Evolutionary conservation across 228 moss, liverwort and hornwort species (phyloP), one percentile per base, ranked within the genome.

Genomic region (Sphagnum fallax): DNA sequence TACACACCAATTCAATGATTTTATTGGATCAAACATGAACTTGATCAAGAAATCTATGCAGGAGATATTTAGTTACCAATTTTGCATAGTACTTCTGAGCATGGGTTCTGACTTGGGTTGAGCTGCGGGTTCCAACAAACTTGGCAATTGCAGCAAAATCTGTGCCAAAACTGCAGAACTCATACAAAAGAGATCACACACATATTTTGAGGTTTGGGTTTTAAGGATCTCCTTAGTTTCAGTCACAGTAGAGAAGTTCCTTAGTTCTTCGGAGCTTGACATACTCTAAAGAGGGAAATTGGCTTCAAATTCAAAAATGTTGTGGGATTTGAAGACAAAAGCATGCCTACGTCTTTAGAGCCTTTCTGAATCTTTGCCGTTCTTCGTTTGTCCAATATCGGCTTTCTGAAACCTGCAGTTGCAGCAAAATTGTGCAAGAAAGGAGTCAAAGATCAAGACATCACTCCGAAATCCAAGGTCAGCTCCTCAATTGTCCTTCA

Each of bases 371-470:
- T 74, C 96, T 82, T 80, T 96, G 96, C 4, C 96, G 88, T 66
- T 96, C 96, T 71, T 96, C 96, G 73, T 96, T 96, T 70, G 96
- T 96, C 96, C 96, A 96, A 51, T 96, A 96, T 80, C 96, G 84
- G n/a, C 96, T 96, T 73, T 96, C 96, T 11, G 96, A 96, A n/a
- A 89, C 89, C 92, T 96, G 79, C 47, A 71, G 5, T 13, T 0
- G 52, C 13, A 12, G 9, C 5, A 6, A 67, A n/a, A 32, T 32
- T 32, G 2, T 32, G 32, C 32, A 32, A 32, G 32, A 32, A 32
- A 32, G 32, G 32, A 32, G 32, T 32, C 32, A 32, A 32, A 32
- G 32, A 32, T 32, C 32, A 32, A 32, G 32, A 32, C 32, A 32
- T 1, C 32, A 32, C 32, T 32, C 32, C 0, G 32, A 32, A 32